Conservation (phyloP, 2,329 filamentous ascomycete species). For the Ascochyta lentis region DNA sequence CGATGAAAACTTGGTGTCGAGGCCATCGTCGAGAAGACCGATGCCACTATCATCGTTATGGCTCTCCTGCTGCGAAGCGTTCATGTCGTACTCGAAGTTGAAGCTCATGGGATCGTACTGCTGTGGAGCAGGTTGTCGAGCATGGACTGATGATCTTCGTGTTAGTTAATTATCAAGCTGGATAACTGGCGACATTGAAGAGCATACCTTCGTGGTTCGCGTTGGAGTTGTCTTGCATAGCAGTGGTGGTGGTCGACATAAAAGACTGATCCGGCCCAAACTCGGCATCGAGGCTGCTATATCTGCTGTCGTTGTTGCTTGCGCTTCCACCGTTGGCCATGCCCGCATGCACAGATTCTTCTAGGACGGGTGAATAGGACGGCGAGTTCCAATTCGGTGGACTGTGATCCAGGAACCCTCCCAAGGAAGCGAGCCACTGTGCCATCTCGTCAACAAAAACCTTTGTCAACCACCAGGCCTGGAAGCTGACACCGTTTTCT, state of each 20-base stretch:
- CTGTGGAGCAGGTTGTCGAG: constrained; percentile 43
- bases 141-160: constrained; percentile 42
- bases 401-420: constrained; percentile 77
- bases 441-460: constrained; percentile 97
- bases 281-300: constrained; percentile 48
- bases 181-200: constrained; percentile 6
- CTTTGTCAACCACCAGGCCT: constrained; percentile 95
- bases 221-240: constrained; percentile 31
- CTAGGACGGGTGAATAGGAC: constrained; percentile 39
- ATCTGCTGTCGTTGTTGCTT: constrained; percentile 49
- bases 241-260: constrained; percentile 36
- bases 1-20: constrained; percentile 43
- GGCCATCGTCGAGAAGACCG: constrained; percentile 43
- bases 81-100: constrained; percentile 42
- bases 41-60: constrained; percentile 47
- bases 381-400: constrained; percentile 39
- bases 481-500: constrained; percentile 78
- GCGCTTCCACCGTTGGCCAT: constrained; percentile 45
- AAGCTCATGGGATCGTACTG: constrained; percentile 44
- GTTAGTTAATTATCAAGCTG: constrained; percentile 44
- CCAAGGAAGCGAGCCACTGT: constrained; percentile 85
- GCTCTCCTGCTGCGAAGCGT: constrained; percentile 39
- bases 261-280: constrained; percentile 45
- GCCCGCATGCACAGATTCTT: constrained; percentile 37
- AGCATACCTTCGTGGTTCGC: constrained; percentile 43